Base-by-base conservation (phyloP, 192 early-diverging fungal genomes). In the Backusella westeae region DNA sequence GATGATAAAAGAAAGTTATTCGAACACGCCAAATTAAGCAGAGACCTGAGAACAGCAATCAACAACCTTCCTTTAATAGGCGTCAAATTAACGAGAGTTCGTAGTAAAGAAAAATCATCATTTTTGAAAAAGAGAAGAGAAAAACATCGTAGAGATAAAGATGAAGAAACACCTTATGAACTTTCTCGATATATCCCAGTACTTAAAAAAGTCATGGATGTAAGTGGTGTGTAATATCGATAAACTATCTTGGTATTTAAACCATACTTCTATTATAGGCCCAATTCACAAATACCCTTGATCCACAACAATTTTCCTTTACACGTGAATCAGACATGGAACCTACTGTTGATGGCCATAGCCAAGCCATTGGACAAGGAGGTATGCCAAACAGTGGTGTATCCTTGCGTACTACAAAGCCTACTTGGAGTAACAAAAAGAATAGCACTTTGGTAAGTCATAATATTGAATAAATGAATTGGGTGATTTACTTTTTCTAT, bases 101-200 rank as follows among this genome's bases (percentile, higher is more conserved):
- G 85, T 82, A 72, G 87, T 86, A 77, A 77, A 75, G 81, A 79
- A 85, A 84, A 82, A 83, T 81, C 42, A 77, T 83, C 65, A 76
- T 85, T 41, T 73, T 77, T 80, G 87, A 65, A 73, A 21, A 86
- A 85, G 34, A 63, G 56, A 63, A 82, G 82, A 72, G 83, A 82
- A 65, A 83, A 80, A 65, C 82, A 84, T 77, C 78, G 82, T 75
- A 86, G 85, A 38, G 81, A 78, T 19, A 85, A 89, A 35, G 85
- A 85, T 36, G 86, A 91, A 35, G 86, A 89, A 9, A 73, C 86
- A 34, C 85, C 89, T 9, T 95, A 91, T 73, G 94, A 94, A 44
- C 77, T 96, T 69, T 91, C 89, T 29, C 87, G 95, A 73, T 96
- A 93, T 82, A 83, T 91, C 7, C 93, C 94, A 1, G 86, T 86